Conservation (phyloP, 345 rosid genomes). For the Eucalyptus curtisii region DNA sequence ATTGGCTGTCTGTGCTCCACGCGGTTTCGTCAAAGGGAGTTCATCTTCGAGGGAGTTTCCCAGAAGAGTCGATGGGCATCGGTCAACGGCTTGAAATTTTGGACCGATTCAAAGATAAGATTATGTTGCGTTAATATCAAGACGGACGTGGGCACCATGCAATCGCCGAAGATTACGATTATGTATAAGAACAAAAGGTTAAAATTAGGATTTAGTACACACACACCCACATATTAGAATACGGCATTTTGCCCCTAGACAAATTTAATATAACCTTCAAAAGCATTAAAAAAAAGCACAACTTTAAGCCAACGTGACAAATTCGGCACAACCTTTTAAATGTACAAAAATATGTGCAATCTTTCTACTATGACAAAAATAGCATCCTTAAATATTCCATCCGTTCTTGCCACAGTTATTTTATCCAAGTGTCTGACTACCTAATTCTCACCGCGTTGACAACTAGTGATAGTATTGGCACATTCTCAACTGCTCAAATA, state of each 20-base stretch:
- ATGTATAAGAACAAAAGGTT: background rate
- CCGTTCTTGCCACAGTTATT: accelerated
- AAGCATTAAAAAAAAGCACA: background rate
- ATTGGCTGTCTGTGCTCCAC: background rate
- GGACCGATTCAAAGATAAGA: background rate
- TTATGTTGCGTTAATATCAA: background rate
- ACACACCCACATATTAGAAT: accelerated
- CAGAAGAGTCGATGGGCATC: background rate
- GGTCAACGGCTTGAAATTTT: background rate
- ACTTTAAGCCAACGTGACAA: background rate
- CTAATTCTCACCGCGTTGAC: accelerated
- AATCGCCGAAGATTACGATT: background rate
- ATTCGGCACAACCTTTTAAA: background rate
- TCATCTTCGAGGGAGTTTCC: background rate
- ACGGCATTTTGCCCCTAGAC: accelerated
- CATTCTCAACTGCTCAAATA: background rate
- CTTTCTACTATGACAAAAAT: accelerated
- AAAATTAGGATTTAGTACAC: background rate
- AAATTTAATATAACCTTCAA: background rate
- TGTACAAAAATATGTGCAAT: background rate
- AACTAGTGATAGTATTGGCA: accelerated
- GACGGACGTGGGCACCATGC: background rate
- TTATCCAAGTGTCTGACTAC: accelerated
- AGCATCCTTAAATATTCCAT: background rate
- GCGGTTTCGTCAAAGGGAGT: background rate